These are phyloP conservation scores for Fulvia fulva DNA, from an alignment of 2,329 filamentous ascomycete genomes.

Conservation along the genomic window DNA sequence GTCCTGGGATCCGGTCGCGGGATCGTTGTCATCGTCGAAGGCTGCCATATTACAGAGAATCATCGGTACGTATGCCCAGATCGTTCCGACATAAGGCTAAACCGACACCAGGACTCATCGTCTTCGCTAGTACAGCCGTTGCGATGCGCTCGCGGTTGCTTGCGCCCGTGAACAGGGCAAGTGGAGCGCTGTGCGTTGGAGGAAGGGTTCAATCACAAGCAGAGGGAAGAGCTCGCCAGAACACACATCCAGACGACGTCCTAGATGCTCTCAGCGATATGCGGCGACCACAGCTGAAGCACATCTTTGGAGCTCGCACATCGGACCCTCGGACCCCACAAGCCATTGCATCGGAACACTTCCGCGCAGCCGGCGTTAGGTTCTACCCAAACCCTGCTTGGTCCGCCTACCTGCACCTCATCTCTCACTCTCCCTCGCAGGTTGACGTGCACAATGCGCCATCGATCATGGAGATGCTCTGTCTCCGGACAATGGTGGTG, in stretches of 20 bases:
- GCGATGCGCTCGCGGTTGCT: not conserved
- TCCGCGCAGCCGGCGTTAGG: not conserved
- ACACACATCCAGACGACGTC: too few species aligned
- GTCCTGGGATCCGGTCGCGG: slow-evolving; percentile 35
- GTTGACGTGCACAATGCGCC: too few species aligned
- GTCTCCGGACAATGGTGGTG: too few species aligned
- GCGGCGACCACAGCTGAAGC: not conserved
- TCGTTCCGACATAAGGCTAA: not conserved
- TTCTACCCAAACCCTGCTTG: not conserved
- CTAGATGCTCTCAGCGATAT: too few species aligned
- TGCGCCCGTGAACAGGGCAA: not conserved
- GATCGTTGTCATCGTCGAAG: slow-evolving; percentile 45
- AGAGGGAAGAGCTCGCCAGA: too few species aligned
- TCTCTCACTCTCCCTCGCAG: not conserved
- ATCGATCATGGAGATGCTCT: too few species aligned
- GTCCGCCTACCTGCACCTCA: not conserved
- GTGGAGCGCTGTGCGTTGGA: too few species aligned
- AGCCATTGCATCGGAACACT: not conserved
- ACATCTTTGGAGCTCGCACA: not conserved
- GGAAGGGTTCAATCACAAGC: too few species aligned
- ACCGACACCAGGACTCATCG: not conserved
- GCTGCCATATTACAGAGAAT: slow-evolving; percentile 32
- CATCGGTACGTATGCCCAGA: not conserved
- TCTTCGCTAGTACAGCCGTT: not conserved
- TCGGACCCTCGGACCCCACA: too few species aligned